A percentile compares a stretch with the other conserved stretches of the same genome.
Evolutionary conservation across 1,139 yeast genomes (phyloP).

Genomic region (Komagataea norvegica): DNA sequence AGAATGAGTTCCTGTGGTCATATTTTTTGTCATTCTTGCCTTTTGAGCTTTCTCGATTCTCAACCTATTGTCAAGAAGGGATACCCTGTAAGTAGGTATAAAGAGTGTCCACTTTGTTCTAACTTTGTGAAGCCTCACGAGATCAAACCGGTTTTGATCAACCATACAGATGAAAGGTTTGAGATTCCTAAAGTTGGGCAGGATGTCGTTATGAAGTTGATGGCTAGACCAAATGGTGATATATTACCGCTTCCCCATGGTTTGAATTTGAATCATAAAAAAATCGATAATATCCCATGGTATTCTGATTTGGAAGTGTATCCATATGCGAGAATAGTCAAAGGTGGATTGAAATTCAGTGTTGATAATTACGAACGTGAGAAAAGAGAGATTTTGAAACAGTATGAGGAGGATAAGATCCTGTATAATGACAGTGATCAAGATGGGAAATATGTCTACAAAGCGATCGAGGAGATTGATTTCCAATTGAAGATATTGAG

Average conservation of each 20-base stretch:
- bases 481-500: conserved; percentile 33
- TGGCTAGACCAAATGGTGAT: conserved; percentile 62
- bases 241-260: conserved; percentile 60
- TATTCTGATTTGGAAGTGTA: conserved; percentile 33
- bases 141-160: conserved; percentile 66
- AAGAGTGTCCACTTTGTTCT: conserved; percentile 85
- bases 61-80: conserved; percentile 36
- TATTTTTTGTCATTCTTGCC: conserved; percentile 77
- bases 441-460: conserved; percentile 49
- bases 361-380: conserved; percentile 54
- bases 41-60: conserved; percentile 65
- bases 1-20: conserved; percentile 96
- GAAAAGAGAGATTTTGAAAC: conserved; percentile 41
- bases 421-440: conserved; percentile 44
- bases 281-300: conserved; percentile 40
- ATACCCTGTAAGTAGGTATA: conserved; percentile 41
- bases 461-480: conserved; percentile 56
- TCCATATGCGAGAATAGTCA: conserved; percentile 56
- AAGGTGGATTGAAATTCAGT: conserved; percentile 54
- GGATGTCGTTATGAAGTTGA: conserved; percentile 59
- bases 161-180: conserved; percentile 46
- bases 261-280: conserved; percentile 30
- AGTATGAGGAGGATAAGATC: conserved; percentile 51
- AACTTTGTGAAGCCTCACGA: conserved; percentile 56
- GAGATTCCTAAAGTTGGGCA: conserved; percentile 60